Evolutionary conservation across 331 rosid species (phyloP), one percentile per base, ranked within the genome.

Genomic region (Malus hybrid): DNA sequence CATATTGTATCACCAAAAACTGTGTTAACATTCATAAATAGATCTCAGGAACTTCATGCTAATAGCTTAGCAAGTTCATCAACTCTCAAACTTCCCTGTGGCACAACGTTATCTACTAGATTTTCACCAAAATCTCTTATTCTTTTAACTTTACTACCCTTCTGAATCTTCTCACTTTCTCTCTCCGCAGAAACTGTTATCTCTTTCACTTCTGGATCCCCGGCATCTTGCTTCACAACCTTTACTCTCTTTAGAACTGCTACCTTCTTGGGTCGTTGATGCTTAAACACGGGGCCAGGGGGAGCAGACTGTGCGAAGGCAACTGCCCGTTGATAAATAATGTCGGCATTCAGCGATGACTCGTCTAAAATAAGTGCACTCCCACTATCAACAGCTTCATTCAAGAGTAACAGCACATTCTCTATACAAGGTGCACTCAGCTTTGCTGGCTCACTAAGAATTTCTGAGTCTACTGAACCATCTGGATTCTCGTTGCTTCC

Each of bases 11-110:
- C 44, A 27, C 77, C 44, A 28, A 61, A 39, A 61, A 18, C 16
- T 61, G 20, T 61, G 22, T 66, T 13, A 28, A 48, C 50, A 64
- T 33, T 60, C 65, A 60, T 22, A 69, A 68, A 55, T 64, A 55
- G 70, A 56, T 69, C 62, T 64, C 59, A 64, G 29, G 69, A 71
- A 29, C 50, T 86, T 42, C 79, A 86, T 7, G 90, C 84, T 75
- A 88, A 74, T 71, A 90, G 88, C 81, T 91, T 92, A 36, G 93
- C 97, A 73, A 91, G 91, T 85, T 90, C 98, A 85, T 91, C 92
- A 62, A 90, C 87, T 88, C 91, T 81, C 76, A 88, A 64, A 88
- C 93, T 90, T 81, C 98, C 97, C 66, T 80, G 96, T 29, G 96
- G 97, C 68, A 87, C 89, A 70, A 85, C 86, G 74, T 77, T 82